Base-by-base conservation (phyloP, 1,284 basidiomycete species). In the Sporisorium scitamineum region DNA sequence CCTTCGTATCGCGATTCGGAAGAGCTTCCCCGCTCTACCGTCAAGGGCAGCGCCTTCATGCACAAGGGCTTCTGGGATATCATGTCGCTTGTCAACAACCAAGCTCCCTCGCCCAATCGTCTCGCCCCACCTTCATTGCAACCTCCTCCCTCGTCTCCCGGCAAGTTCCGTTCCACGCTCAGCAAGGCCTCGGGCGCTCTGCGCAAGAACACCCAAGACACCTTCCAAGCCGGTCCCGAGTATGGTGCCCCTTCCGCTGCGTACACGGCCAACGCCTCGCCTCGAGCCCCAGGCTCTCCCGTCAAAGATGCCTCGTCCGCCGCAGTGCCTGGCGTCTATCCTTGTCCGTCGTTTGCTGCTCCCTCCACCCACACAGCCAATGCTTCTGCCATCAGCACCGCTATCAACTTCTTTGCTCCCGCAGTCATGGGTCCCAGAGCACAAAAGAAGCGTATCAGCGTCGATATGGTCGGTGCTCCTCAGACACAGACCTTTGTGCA, bases 401-500 rank as follows among this genome's bases (percentile, higher is more conserved):
- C 73, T 3, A 47, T 70, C 20, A 75, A 75, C 63, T 71, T 71
- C 45, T 71, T 76, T 39, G 47, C 65, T 2, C 66, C 66, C 9
- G 72, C 75, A 20, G 52, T 60, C 39, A 68, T 73, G 56, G 70
- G 78, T 18, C 77, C 76, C 8, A 37, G 63, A 44, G 80, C 79
- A 5, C 63, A 74, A 16, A 83, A 83, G 76, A 83, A 81, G 67
- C 70, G 81, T 31, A 80, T 83, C 67, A 81, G 79, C 59, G 61
- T 83, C 55, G 80, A 80, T 55, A 80, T 80, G 80, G 69, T 83
- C 57, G 64, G 78, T 13, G 67, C 80, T 20, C 81, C 81, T 31
- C 66, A 69, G 29, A 72, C 74, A 2, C 65, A 71, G 22, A 77
- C 66, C 13, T 83, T 83, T 39, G 76, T 83, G 8, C 95, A 97